Evolutionary conservation across 2,329 filamentous ascomycete genomes (phyloP), one percentile per base, ranked within the genome.

Genomic region (Fusarium bulbicola): DNA sequence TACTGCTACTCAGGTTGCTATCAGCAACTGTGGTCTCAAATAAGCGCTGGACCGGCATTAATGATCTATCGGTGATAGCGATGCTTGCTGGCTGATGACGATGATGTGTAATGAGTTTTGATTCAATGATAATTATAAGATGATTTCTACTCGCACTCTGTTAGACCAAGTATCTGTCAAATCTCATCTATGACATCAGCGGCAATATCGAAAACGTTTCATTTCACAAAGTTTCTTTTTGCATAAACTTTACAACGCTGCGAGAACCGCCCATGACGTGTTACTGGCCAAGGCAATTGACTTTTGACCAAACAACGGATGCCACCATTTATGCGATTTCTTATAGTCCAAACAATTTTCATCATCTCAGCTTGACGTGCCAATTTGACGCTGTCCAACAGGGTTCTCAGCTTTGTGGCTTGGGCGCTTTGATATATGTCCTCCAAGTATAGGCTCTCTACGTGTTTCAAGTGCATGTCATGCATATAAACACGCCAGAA

Each of bases 1-100:
- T 15, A 74, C 77, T 6, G 85, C 84, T 26, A 77, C 74, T 21
- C 82, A 86, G 81, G 84, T 89, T n/a, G 79, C 75, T 21, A 56
- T 76, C 24, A 82, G 73, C 66, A 79, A 81, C 70, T 91, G 89
- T 76, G 70, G 70, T 21, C 30, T 72, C 9, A 73, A 73, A 47
- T 57, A 63, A 30, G 11, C 6, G 9, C 2, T 34, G 9, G n/a
- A 5, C 16, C 4, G 21, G 1, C 10, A 5, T 21, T 18, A 10
- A 39, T 37, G 10, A 24, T 57, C 7, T 21, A 6, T 13, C 6
- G 8, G 10, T 5, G 1, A 7, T 34, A 20, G n/a, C 7, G 28
- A 15, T 6, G 2, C 4, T 21, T 3, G 20, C 13, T 7, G 32
- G 16, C 1, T 11, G 8, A 34, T 50, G 42, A 46, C 8, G 30